Evolutionary conservation across 331 rosid genomes (phyloP).

Genomic region (Acacia pycnantha): DNA sequence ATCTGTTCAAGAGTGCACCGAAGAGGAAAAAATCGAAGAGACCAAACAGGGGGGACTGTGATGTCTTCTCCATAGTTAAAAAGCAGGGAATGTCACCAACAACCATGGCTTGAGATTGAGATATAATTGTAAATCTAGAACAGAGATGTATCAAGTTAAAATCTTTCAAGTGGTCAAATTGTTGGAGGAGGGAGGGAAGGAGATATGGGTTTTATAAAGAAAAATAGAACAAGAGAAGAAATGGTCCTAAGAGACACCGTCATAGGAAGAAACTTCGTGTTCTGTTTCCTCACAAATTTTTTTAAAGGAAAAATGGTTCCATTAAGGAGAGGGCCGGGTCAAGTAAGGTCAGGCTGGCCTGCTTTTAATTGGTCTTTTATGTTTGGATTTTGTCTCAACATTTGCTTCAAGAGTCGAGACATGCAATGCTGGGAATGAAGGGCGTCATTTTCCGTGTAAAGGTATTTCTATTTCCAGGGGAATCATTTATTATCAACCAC

Average conservation of each 20-base stretch:
- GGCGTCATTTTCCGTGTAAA: neutral
- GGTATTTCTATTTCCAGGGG: neutral
- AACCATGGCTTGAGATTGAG: neutral
- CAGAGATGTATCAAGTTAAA: neutral
- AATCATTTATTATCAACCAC: neutral
- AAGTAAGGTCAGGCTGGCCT: neutral
- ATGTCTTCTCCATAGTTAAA: conserved; percentile 35
- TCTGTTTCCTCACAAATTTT: neutral
- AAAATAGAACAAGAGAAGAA: neutral
- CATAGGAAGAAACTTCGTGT: conserved; percentile 37
- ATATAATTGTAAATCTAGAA: neutral
- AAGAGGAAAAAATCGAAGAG: conserved; percentile 13
- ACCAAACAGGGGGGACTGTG: conserved; percentile 28
- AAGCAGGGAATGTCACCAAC: conserved; percentile 1
- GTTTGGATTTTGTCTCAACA: neutral
- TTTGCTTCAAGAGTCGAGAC: neutral
- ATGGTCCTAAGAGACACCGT: neutral
- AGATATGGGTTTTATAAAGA: neutral
- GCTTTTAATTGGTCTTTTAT: neutral
- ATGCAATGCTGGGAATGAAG: neutral
- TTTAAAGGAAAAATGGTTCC: neutral
- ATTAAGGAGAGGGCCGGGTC: neutral
- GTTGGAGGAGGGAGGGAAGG: neutral
- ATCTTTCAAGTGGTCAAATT: conserved; percentile 6
- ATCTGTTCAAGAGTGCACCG: neutral